phyloP scores from a whole-genome alignment of 768 basidiomycete genomes.

The Tricholoma saponaceum region DNA sequence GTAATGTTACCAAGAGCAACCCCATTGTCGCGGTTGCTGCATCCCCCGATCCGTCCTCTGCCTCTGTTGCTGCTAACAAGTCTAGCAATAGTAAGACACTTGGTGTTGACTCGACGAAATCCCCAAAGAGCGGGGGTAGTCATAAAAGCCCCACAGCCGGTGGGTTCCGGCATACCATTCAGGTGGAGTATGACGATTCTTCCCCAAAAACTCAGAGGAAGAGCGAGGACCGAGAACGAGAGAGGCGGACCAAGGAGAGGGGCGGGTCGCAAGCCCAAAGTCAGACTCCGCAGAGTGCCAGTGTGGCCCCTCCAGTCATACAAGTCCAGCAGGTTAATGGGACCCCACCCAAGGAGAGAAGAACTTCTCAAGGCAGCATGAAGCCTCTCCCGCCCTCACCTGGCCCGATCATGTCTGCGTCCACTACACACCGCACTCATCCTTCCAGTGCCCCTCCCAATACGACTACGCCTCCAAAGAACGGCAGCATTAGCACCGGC shows the following conservation, averaged over 20 bases:
- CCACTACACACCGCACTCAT: not conserved
- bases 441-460: not conserved
- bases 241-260: slow-evolving; percentile 6
- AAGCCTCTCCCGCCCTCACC: slow-evolving; percentile 33
- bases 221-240: slow-evolving; percentile 24
- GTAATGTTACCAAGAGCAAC: not conserved
- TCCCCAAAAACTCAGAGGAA: slow-evolving; percentile 24
- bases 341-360: slow-evolving; percentile 25
- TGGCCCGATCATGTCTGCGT: not conserved
- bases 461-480: not conserved
- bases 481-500: not conserved
- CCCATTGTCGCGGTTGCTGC: not conserved
- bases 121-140: slow-evolving; percentile 30
- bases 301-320: slow-evolving; percentile 4
- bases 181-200: slow-evolving; percentile 88
- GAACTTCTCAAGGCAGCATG: slow-evolving; percentile 21
- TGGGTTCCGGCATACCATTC: slow-evolving; percentile 85
- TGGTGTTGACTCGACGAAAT: slow-evolving; percentile 7
- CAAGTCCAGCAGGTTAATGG: slow-evolving; percentile 7
- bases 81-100: not conserved
- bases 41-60: not conserved
- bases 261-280: not conserved
- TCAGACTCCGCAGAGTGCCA: slow-evolving; percentile 2
- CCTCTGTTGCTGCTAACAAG: no score
- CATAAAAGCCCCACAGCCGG: slow-evolving; percentile 31